Evolutionary conservation across 2,329 filamentous ascomycete species (phyloP).

Genomic region (Periconia sp.): DNA sequence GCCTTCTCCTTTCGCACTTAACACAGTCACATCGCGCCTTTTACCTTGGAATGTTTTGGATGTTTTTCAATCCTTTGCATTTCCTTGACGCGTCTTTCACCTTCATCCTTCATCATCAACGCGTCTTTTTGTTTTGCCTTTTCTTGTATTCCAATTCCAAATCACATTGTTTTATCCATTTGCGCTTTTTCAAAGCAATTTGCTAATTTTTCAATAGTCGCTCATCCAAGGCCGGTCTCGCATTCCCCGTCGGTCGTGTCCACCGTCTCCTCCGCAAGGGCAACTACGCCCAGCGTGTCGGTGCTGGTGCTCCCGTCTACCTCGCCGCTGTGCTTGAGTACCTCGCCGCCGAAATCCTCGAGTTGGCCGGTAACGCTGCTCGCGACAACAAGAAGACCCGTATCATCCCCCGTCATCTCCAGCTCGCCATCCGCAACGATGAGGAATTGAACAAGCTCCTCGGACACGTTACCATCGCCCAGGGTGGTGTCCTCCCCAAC

Average conservation of each 20-base stretch:
- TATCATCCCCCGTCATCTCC: constrained; percentile 98
- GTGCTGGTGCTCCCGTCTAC: constrained; percentile 96
- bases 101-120: background rate
- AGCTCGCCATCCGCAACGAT: constrained; percentile 98
- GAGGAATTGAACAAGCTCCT: constrained; percentile 99
- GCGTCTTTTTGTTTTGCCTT: constrained; percentile 15
- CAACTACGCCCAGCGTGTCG: constrained; percentile 99
- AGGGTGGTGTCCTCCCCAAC: constrained; percentile 95
- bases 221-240: constrained; percentile 98
- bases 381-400: constrained; percentile 99
- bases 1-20: constrained; percentile 10
- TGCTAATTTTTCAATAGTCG: constrained; percentile 63
- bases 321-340: constrained; percentile 98
- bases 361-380: constrained; percentile 96
- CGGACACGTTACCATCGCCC: constrained; percentile 93
- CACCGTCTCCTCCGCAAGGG: constrained; percentile 98
- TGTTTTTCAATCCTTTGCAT: constrained; percentile 21
- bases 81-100: constrained; percentile 45
- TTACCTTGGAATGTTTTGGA: constrained; percentile 15
- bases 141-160: constrained; percentile 15
- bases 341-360: constrained; percentile 96
- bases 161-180: constrained; percentile 9
- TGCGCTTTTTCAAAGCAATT: background rate
- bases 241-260: constrained; percentile 98
- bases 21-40: background rate